Evolutionary conservation across 768 basidiomycete species (phyloP), one percentile per base, ranked within the genome.

Genomic region (Mycena venus): DNA sequence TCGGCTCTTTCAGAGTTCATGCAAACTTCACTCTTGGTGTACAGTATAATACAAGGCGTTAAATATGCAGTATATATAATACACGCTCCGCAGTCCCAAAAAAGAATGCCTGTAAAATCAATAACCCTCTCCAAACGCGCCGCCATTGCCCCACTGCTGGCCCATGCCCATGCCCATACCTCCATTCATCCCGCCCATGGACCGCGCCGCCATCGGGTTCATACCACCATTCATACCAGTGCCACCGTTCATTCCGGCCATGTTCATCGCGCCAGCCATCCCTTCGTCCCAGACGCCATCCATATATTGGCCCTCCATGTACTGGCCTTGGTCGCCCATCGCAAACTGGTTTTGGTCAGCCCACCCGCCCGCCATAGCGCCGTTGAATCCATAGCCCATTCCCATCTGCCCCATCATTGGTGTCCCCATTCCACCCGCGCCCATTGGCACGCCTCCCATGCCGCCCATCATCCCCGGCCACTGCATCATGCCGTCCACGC

Each of bases 201-300:
- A n/a, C n/a, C n/a, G n/a, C n/a, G n/a, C n/a, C n/a, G n/a, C n/a
- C n/a, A n/a, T n/a, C n/a, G n/a, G n/a, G n/a, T n/a, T n/a, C n/a
- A n/a, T n/a, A n/a, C n/a, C n/a, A n/a, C 79, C 84, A 83, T 82
- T 83, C 83, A 86, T 86, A 17, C 83, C 56, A 29, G 38, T 25
- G 17, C 62, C 62, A 34, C 87, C 85, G 79, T 83, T 83, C 85
- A 90, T 90, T 11, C 85, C 87, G 6, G 85, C 83, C 75, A 84
- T 82, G 79, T 84, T 85, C 84, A 89, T 86, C 53, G 83, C 84
- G 12, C 84, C 85, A 61, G 80, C 82, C 79, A 80, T 81, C n/a
- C 79, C 80, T 71, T 84, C 82, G 62, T 85, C 82, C 49, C 84
- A 86, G 63, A 83, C 81, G 1, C 82, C 84, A 81, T 88, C 85